Evolutionary conservation across 305 asterid species (phyloP).

Genomic region (Fraxinus albicans): DNA sequence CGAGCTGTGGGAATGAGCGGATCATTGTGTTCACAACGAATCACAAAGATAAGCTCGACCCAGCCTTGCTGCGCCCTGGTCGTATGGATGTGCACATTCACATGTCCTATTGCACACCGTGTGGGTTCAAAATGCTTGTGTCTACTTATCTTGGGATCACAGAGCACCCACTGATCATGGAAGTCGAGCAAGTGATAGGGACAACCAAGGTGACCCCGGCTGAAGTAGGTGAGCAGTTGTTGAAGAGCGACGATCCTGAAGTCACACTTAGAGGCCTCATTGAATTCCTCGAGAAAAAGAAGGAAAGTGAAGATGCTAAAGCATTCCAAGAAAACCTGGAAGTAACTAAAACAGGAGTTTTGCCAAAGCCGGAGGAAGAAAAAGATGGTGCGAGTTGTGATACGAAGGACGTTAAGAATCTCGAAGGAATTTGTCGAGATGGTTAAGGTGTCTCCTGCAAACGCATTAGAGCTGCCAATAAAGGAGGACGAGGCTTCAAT

Average conservation of each 20-base stretch:
- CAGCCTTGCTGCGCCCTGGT: conserved; percentile 46
- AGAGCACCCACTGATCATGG: conserved; percentile 24
- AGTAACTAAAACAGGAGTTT: background rate
- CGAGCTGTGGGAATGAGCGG: conserved; percentile 53
- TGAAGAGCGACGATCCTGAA: conserved; percentile 33
- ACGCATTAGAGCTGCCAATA: background rate
- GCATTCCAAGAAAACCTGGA: background rate
- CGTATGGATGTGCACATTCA: conserved; percentile 55
- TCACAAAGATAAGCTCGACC: conserved; percentile 46
- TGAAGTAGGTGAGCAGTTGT: conserved; percentile 41
- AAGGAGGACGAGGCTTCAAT: conserved; percentile 24
- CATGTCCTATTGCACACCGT: conserved; percentile 50
- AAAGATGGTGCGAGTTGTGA: background rate
- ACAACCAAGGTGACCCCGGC: conserved; percentile 41
- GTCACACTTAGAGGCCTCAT: conserved; percentile 32
- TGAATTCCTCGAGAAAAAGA: conserved; percentile 29
- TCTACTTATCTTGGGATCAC: conserved; percentile 34
- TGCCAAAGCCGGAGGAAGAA: background rate
- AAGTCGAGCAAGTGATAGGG: conserved; percentile 29
- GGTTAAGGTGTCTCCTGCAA: conserved; percentile 5
- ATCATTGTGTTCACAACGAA: conserved; percentile 52
- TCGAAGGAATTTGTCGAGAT: conserved; percentile 7
- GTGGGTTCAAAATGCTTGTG: conserved; percentile 38
- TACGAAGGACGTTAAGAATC: background rate
- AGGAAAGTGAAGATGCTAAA: background rate